Evolutionary conservation across 805 yeast species (phyloP), one percentile per base, ranked within the genome.

Genomic region (Metschnikowia baotianmanensis): DNA sequence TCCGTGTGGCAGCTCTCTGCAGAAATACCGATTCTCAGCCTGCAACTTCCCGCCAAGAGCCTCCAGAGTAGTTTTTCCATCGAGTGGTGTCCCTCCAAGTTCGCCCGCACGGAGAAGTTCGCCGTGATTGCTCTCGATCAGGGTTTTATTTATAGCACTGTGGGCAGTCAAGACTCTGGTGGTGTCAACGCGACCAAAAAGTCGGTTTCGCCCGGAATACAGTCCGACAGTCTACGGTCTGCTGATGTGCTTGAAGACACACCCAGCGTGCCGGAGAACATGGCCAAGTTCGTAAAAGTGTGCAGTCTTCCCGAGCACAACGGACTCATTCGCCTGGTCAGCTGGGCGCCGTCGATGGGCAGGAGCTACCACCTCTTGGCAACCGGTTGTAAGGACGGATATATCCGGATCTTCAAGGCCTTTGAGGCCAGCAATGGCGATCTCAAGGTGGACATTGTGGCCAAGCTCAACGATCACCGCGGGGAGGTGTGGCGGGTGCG

Each of bases 271-370:
- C n/a, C 27, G 10, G 44, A 31, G 16, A 26, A 26, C 18, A 50
- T 52, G 23, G 46, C 51, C 12, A 81, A 76, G 53, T 71, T 77
- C 47, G 67, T 69, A 10, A 71, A 76, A 39, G 80, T 80, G 0
- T 79, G 84, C 24, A 78, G 77, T 45, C 68, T 91, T 18, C 85
- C 89, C 2, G 96, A 88, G 28, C 97, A 90, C 58, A 74, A 77
- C 39, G 96, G 96, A 2, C 71, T 91, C 29, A 87, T 91, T 24
- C 72, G 98, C 55, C 84, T 89, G 13, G 87, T 90, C 5, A 75
- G 90, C 22, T 91, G 99, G 99, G 98, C 98, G 0, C 96, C 98
- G 3, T 80, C 95, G 0, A 86, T 90, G 83, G 98, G 98, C 2
- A 71, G 96, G 51, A 80, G 83, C 48, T 86, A 79, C 59, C 96